These are phyloP conservation scores for Talaromyces proteolyticus DNA, from an alignment of 495 filamentous ascomycete species.

Conservation along the genomic window DNA sequence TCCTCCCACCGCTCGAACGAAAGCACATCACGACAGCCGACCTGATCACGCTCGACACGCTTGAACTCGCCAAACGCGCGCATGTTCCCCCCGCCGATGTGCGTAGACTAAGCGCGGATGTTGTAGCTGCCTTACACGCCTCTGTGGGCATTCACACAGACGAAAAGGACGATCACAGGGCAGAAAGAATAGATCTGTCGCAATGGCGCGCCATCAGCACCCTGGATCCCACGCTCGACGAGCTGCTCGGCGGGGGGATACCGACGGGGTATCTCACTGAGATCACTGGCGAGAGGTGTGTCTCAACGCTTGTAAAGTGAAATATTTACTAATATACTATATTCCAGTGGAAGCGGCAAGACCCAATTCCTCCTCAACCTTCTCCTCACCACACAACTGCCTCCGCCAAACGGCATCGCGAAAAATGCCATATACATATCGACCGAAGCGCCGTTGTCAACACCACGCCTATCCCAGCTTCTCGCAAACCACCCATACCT, in stretches of 20 bases:
- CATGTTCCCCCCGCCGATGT: slow-evolving; percentile 76
- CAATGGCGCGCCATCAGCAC: slow-evolving; percentile 69
- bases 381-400: slow-evolving; percentile 75
- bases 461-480: slow-evolving; percentile 72
- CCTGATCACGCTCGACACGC: slow-evolving; percentile 75
- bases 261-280: slow-evolving; percentile 80
- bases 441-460: slow-evolving; percentile 84
- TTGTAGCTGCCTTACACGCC: slow-evolving; percentile 60
- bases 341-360: slow-evolving; percentile 77
- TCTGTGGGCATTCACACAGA: slow-evolving; percentile 49
- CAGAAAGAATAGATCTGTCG: slow-evolving; percentile 17
- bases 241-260: slow-evolving; percentile 76
- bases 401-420: slow-evolving; percentile 61
- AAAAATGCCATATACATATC: slow-evolving; percentile 82
- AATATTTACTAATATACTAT: background rate
- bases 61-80: slow-evolving; percentile 82
- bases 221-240: slow-evolving; percentile 68
- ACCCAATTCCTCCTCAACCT: slow-evolving; percentile 91
- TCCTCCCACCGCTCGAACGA: slow-evolving; percentile 75
- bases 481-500: slow-evolving; percentile 61
- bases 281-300: slow-evolving; percentile 81
- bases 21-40: slow-evolving; percentile 71
- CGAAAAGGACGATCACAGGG: background rate
- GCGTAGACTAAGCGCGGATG: slow-evolving; percentile 56
- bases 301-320: background rate